A percentile compares a stretch with the other conserved stretches of the same genome.
phyloP scores from a whole-genome alignment of 768 basidiomycete species.

The Leccinum subgranulosum region DNA sequence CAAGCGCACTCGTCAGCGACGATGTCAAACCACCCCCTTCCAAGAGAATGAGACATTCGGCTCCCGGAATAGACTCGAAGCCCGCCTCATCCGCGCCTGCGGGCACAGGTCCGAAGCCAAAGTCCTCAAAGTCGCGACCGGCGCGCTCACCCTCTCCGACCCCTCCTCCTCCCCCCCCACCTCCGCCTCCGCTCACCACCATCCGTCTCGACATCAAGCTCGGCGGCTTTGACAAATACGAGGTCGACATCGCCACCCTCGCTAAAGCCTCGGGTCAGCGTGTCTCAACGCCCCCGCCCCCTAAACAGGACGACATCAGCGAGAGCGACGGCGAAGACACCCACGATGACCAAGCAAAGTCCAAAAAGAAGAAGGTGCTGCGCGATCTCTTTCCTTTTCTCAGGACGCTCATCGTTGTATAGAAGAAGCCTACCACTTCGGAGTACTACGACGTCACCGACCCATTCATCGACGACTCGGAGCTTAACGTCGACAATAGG shows the following conservation, averaged over 20 bases:
- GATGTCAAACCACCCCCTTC: constrained; percentile 27
- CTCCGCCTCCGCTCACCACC: constrained; percentile 54
- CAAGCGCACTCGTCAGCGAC: constrained; percentile 13
- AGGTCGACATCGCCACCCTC: constrained; percentile 58
- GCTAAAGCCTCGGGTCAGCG: constrained; percentile 68
- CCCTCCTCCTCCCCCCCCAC: constrained; percentile 42
- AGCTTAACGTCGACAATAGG: constrained; percentile 85
- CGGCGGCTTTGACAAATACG: constrained; percentile 73
- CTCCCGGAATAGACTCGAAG: constrained; percentile 23
- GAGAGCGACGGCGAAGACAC: constrained; percentile 54
- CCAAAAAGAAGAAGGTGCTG: constrained; percentile 39
- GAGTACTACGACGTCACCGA: constrained; percentile 92
- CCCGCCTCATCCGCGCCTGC: constrained; percentile 27
- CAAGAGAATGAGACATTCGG: constrained; percentile 28
- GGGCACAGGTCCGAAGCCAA: constrained; percentile 46
- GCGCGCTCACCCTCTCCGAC: constrained; percentile 55
- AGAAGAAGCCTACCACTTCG: constrained; percentile 51
- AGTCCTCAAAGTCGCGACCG: constrained; percentile 43
- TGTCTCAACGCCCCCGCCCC: constrained; percentile 49
- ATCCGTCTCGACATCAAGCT: constrained; percentile 67
- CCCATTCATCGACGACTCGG: constrained; percentile 97
- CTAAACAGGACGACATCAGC: constrained; percentile 51
- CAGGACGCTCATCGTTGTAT: constrained; percentile 5
- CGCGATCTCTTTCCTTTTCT: background rate
- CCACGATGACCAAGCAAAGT: constrained; percentile 31